Conservation (phyloP, 2,329 filamentous ascomycete genomes). For the Corinectria fuckeliana region DNA sequence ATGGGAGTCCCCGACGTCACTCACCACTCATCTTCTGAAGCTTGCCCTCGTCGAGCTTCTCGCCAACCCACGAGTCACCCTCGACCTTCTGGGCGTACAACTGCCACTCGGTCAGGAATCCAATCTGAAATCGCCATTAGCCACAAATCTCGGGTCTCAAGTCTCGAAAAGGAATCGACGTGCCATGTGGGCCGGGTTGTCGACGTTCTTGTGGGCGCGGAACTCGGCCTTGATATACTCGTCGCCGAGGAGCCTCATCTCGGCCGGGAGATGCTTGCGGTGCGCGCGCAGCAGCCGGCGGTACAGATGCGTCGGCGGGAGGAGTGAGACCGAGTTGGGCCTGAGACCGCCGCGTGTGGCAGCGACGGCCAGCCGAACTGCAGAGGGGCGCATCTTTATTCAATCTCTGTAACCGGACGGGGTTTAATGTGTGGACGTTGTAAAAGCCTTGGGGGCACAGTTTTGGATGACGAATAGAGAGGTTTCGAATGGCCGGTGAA, state of each 20-base stretch:
- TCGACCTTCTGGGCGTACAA: slow-evolving; percentile 92
- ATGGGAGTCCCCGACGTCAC: slow-evolving; percentile 38
- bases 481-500: slow-evolving; percentile 10
- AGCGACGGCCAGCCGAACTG: slow-evolving; percentile 47
- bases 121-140: slow-evolving; percentile 66
- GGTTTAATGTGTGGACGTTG: background rate
- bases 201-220: slow-evolving; percentile 78
- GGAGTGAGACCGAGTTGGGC: slow-evolving; percentile 66
- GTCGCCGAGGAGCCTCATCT: slow-evolving; percentile 85
- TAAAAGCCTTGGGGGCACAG: background rate
- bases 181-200: slow-evolving; percentile 93
- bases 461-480: slow-evolving; percentile 13
- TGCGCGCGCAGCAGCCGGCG: slow-evolving; percentile 86
- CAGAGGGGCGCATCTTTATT: slow-evolving; percentile 38
- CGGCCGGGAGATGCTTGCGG: slow-evolving; percentile 74
- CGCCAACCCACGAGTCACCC: slow-evolving; percentile 83
- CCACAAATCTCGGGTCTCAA: background rate
- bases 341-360: slow-evolving; percentile 43
- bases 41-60: slow-evolving; percentile 82
- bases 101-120: slow-evolving; percentile 97
- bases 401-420: background rate
- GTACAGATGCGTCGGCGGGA: slow-evolving; percentile 90
- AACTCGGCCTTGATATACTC: slow-evolving; percentile 95
- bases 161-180: slow-evolving; percentile 43
- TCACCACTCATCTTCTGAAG: slow-evolving; percentile 93